Conservation (phyloP, 2,329 filamentous ascomycete species). For the Coniosporium tulheliwenetii region DNA sequence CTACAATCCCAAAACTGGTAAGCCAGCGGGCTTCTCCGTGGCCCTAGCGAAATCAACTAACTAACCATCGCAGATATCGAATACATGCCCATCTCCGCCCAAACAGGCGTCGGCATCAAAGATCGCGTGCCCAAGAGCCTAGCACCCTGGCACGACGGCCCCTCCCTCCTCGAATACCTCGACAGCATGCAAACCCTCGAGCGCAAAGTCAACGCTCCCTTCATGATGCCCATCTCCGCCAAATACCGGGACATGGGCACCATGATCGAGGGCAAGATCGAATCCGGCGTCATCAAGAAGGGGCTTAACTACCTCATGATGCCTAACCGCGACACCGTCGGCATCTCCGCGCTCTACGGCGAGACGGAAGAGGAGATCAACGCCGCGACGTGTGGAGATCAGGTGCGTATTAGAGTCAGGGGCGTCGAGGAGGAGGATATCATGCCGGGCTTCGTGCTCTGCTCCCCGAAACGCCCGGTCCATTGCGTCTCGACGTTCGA, state of each 20-base stretch:
- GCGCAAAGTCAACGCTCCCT: constrained; percentile 90
- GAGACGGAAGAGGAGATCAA: constrained; percentile 88
- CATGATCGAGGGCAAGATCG: constrained; percentile 94
- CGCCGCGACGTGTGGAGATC: constrained; percentile 78
- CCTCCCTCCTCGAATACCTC: constrained; percentile 88
- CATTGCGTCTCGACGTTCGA: constrained; percentile 84
- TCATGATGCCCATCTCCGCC: constrained; percentile 96
- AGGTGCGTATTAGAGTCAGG: constrained; percentile 80
- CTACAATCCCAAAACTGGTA: constrained; percentile 70
- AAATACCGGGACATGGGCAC: constrained; percentile 98
- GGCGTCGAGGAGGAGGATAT: constrained; percentile 97
- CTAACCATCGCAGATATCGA: constrained; percentile 45
- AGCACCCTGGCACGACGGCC: constrained; percentile 73
- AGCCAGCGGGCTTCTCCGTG: too few species aligned
- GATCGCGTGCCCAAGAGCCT: constrained; percentile 63
- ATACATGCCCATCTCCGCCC: constrained; percentile 93
- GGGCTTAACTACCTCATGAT: constrained; percentile 77
- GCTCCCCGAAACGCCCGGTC: constrained; percentile 83
- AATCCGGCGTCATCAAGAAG: constrained; percentile 89
- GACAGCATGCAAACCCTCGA: constrained; percentile 85
- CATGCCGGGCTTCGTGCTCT: constrained; percentile 86
- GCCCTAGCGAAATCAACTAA: constrained; percentile 2
- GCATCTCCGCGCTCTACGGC: constrained; percentile 75
- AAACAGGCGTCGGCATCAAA: constrained; percentile 76
- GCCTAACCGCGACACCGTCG: constrained; percentile 75